Evolutionary conservation across 495 filamentous ascomycete species (phyloP), one percentile per base, ranked within the genome.

Genomic region (Patellaria atrata): DNA sequence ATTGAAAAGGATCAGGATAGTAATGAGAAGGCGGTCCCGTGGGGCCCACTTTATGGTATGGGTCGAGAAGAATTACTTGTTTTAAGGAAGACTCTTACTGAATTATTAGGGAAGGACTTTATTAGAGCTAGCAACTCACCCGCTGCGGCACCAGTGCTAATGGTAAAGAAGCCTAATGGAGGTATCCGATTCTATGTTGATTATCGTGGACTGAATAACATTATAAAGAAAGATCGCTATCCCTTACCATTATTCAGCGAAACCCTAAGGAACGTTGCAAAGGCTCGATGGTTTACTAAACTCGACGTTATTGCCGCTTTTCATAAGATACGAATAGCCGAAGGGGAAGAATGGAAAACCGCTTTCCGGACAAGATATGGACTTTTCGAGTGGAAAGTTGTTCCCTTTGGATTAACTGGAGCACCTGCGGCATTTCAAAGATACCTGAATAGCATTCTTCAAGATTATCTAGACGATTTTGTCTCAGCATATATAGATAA

Each of bases 371-470:
- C 47, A 10, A 23, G 37, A 10, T 45, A 45, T 27, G 34, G 48
- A 26, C 37, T 27, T 11, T 51, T 38, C 23, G 37, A 51, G 27
- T 51, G 35, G 19, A 10, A 30, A 10, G 48, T 51, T 1, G 49
- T 51, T 37, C 48, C 34, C 1, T 50, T 51, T 23, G 39, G 47
- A 2, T 31, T 52, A 14, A 39, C 38, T 14, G 50, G 50, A 27
- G 43, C 47, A 1, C 47, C 38, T n/a, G 30, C 42, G 5, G 43
- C 47, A 11, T 52, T 46, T 30, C 30, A 52, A 29, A n/a, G 16
- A 2, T 37, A 31, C 17, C 43, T 52, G 14, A 50, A 52, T 30
- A 9, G 23, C 10, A 36, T 35, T 14, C 34, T 52, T 10, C 23
- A 22, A 2, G 34, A 18, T 8, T 24, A 30, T 3, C 12, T 52